A percentile compares a stretch with the other conserved stretches of the same genome.
These are phyloP conservation scores for Cryphonectria carpinicola DNA, from an alignment of 2,329 filamentous ascomycete genomes.

Conservation along the genomic window DNA sequence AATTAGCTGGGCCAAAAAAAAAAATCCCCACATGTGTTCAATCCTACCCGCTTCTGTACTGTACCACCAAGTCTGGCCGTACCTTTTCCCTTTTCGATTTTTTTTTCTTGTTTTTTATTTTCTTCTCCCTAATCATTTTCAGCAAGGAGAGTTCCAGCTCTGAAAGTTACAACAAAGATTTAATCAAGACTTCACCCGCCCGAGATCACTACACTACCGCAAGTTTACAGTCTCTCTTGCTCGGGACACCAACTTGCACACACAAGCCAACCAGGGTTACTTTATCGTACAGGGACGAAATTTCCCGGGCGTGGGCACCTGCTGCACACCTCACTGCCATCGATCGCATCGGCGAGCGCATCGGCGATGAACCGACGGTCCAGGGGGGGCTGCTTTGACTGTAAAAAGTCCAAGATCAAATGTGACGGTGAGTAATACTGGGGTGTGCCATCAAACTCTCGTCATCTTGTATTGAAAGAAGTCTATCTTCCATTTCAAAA, in stretches of 20 bases:
- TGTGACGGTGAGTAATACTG: constrained; percentile 18
- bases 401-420: constrained; percentile 20
- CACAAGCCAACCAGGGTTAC: neutral
- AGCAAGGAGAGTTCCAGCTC: neutral
- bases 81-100: neutral
- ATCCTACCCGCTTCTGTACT: neutral
- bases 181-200: neutral
- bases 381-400: constrained; percentile 19
- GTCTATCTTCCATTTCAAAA: neutral
- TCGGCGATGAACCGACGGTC: constrained; percentile 23
- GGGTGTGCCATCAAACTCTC: neutral
- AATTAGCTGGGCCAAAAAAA: neutral
- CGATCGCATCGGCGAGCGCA: too few species aligned
- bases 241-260: neutral
- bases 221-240: neutral
- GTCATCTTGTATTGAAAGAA: neutral
- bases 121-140: neutral
- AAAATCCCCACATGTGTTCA: neutral
- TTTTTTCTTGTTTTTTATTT: neutral
- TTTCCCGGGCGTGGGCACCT: neutral
- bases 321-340: neutral
- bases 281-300: neutral
- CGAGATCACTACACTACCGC: neutral
- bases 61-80: neutral
- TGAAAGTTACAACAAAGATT: neutral